Evolutionary conservation across 2,329 filamentous ascomycete species (phyloP), one percentile per base, ranked within the genome.

Genomic region (Penicillium brasilianum): DNA sequence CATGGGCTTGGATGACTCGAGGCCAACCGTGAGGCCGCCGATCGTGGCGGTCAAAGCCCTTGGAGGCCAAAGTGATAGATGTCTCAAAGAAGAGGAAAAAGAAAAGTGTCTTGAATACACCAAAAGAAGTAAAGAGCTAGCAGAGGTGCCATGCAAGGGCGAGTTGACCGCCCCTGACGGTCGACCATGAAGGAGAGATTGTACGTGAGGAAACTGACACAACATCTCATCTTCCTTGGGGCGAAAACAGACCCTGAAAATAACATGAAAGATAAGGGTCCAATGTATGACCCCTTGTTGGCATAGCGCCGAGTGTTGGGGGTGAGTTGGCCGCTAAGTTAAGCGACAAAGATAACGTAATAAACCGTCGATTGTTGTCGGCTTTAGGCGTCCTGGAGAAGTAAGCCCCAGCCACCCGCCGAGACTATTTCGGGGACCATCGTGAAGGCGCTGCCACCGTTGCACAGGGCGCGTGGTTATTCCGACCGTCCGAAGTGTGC

Each of bases 71-170:
- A 48, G 44, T 3, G 16, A 30, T 34, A 20, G 1, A 13, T 46
- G 43, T n/a, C 43, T 46, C 25, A 22, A 22, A 46, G 22, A 28
- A 28, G 7, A 28, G 16, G 16, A 8, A n/a, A 30, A 32, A 14
- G 14, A 34, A 34, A 16, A 50, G 10, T 50, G 36, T 48, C 22
- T 37, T 28, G 8, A 20, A 11, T 9, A 25, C 3, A 48, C 18
- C 8, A 11, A 36, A 25, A 49, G 20, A 14, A 49, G 37, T 22
- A 37, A 20, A 11, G 30, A 44, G 41, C 39, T 41, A 48, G 43
- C 44, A n/a, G 18, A 53, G 13, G 10, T 54, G 18, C n/a, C 39
- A 61, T 32, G 59, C 49, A 61, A 61, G 59, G 59, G 59, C 36
- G 41, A 44, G 16, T 32, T 50, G 50, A 36, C 32, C 41, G 25